Evolutionary conservation across 225 moss, liverwort and hornwort genomes (phyloP).

Genomic region (Bryum argenteum): DNA sequence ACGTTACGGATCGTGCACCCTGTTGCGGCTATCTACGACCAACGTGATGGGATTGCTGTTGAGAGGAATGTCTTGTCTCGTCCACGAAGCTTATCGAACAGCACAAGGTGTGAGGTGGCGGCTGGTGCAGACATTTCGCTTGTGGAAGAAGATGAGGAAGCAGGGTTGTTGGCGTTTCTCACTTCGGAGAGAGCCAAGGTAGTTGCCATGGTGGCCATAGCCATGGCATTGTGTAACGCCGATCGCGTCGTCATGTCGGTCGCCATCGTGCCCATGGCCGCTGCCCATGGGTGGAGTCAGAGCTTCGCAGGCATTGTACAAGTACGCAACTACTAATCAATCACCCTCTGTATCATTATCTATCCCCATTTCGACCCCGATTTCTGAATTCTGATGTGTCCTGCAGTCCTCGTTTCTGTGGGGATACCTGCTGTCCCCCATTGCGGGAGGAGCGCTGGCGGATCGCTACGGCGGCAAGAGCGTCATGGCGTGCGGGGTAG

Average conservation of each 20-base stretch:
- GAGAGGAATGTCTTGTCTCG: not conserved
- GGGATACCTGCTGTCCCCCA: conserved; percentile 86
- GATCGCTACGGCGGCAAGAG: conserved; percentile 84
- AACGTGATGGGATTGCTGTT: not conserved
- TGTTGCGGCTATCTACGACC: not conserved
- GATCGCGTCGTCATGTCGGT: conserved; percentile 89
- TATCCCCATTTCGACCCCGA: not conserved
- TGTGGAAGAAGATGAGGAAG: conserved; percentile 9
- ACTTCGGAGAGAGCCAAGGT: conserved; percentile 77
- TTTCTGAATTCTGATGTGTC: conserved; percentile 1
- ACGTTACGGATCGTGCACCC: not conserved
- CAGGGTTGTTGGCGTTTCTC: conserved; percentile 41
- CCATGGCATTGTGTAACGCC: conserved; percentile 91
- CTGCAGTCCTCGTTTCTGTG: conserved; percentile 88
- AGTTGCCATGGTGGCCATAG: conserved; percentile 62
- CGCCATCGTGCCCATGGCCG: conserved; percentile 80
- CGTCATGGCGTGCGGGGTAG: conserved; percentile 85
- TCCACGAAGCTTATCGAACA: not conserved
- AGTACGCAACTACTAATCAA: conserved; percentile 32
- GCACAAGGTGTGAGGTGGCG: conserved; percentile 20
- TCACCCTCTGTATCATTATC: not conserved
- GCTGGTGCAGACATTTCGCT: conserved; percentile 23
- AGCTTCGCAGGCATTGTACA: conserved; percentile 82
- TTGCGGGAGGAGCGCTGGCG: conserved; percentile 76
- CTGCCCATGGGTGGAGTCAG: conserved; percentile 72